Conservation (phyloP, 176 grass and related monocot species). For the Phoenix roebelenii region DNA sequence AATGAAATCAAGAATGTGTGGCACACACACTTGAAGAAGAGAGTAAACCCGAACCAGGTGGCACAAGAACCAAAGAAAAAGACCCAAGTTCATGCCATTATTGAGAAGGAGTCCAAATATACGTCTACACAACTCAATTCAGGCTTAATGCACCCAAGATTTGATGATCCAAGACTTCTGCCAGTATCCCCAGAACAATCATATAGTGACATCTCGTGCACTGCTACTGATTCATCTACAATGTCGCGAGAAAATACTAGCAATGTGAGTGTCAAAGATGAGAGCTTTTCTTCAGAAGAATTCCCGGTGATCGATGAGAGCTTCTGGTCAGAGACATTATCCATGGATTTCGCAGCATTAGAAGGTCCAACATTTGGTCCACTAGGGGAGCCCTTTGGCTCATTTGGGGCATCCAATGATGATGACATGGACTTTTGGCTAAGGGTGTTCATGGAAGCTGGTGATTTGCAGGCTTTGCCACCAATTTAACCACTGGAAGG, state of each 20-base stretch:
- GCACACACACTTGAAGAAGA: constrained; percentile 20
- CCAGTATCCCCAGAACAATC: not conserved
- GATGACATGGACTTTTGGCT: constrained; percentile 62
- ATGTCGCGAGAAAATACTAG: not conserved
- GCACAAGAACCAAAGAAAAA: not conserved
- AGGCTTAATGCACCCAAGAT: not conserved
- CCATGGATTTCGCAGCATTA: not conserved
- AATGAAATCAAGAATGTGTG: constrained; percentile 22
- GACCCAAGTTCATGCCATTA: not conserved
- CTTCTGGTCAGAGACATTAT: constrained; percentile 36
- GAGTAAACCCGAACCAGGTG: not conserved
- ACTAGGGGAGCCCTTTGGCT: constrained; percentile 8
- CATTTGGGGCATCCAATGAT: constrained; percentile 7
- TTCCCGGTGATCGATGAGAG: constrained; percentile 31
- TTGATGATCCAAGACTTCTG: not conserved
- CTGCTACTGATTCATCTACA: not conserved
- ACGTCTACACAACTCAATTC: too few relatives aligned
- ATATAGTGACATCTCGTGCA: not conserved
- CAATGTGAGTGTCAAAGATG: constrained; percentile 18
- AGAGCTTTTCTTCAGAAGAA: constrained; percentile 21
- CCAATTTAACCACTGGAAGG: not conserved
- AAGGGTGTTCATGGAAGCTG: constrained; percentile 35
- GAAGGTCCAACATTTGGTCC: constrained; percentile 20
- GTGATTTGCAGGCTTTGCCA: constrained; percentile 28
- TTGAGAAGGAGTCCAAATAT: too few relatives aligned